Evolutionary conservation across 1,284 basidiomycete genomes (phyloP).

Genomic region (Cryptococcus sp.): DNA sequence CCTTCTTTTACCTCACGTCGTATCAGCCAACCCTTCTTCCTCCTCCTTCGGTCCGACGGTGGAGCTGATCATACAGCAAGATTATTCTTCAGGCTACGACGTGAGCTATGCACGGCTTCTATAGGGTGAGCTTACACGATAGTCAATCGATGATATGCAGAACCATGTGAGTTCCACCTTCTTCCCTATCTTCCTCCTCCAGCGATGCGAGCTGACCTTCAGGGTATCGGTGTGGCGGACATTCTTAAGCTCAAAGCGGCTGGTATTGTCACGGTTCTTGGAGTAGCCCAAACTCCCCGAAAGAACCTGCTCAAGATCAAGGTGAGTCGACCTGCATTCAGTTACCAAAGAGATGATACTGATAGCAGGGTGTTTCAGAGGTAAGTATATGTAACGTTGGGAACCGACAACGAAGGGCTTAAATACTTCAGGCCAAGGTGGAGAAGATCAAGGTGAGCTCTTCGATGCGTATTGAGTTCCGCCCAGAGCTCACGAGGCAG

Average conservation of each 20-base stretch:
- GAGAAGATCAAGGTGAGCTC: slow-evolving; percentile 80
- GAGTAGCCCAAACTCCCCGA: slow-evolving; percentile 63
- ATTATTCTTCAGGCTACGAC: slow-evolving; percentile 4
- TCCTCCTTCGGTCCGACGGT: background rate
- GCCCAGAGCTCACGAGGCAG: slow-evolving; percentile 46
- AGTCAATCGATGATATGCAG: slow-evolving; percentile 81
- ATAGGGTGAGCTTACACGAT: slow-evolving; percentile 49
- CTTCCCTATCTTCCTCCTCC: background rate
- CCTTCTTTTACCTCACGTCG: background rate
- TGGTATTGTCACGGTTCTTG: slow-evolving; percentile 50
- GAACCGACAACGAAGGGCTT: slow-evolving; percentile 41
- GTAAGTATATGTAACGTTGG: slow-evolving; percentile 48
- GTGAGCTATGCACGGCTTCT: background rate
- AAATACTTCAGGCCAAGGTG: slow-evolving; percentile 63
- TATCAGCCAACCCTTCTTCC: background rate
- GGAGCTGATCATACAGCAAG: background rate
- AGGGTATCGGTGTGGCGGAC: slow-evolving; percentile 93
- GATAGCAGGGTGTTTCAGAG: slow-evolving; percentile 37
- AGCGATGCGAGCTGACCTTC: background rate
- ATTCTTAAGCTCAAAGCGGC: slow-evolving; percentile 79
- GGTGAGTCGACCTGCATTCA: slow-evolving; percentile 46
- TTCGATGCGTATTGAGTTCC: background rate
- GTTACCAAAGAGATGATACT: background rate
- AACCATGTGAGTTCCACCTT: slow-evolving; percentile 58
- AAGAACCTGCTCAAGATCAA: slow-evolving; percentile 86